Conservation (phyloP, 768 basidiomycete species). For the Imleria badia region DNA sequence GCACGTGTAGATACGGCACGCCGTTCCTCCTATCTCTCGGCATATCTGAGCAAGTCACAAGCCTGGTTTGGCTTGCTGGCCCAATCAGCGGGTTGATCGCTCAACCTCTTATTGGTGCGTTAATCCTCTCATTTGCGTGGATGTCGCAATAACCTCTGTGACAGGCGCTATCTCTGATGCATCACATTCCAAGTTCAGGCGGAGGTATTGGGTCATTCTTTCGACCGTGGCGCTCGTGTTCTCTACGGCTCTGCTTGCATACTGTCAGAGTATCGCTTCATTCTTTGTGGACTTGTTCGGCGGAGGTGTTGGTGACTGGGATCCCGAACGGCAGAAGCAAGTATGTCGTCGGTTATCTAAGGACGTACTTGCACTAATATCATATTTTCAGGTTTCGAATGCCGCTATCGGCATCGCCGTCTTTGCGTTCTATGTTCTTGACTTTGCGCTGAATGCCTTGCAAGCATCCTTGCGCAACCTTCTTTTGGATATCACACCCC, state of each 20-base stretch:
- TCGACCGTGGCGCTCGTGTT: constrained; percentile 79
- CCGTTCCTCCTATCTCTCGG: constrained; percentile 84
- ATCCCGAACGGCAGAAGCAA: constrained; percentile 63
- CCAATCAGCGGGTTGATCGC: constrained; percentile 94
- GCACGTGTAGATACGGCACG: constrained; percentile 77
- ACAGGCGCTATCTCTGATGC: constrained; percentile 94
- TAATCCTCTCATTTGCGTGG: neutral
- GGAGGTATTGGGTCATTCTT: constrained; percentile 91
- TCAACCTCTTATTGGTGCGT: constrained; percentile 93
- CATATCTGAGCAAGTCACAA: constrained; percentile 85
- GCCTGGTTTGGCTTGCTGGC: constrained; percentile 93
- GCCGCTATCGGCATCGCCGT: constrained; percentile 85
- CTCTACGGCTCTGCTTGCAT: constrained; percentile 80
- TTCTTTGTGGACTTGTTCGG: constrained; percentile 77
- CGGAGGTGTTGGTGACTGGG: constrained; percentile 83
- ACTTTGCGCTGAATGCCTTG: constrained; percentile 96
- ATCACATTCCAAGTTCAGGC: constrained; percentile 84
- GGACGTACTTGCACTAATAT: neutral
- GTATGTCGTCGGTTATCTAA: constrained; percentile 38
- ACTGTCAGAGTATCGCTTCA: constrained; percentile 69
- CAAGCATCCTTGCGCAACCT: constrained; percentile 93
- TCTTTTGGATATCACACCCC: constrained; percentile 87
- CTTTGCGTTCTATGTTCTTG: constrained; percentile 87
- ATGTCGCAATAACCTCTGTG: constrained; percentile 4
- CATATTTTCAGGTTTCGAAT: constrained; percentile 51